Evolutionary conservation across 179 eudicot species (phyloP).

Genomic region (Beta lomatogona): DNA sequence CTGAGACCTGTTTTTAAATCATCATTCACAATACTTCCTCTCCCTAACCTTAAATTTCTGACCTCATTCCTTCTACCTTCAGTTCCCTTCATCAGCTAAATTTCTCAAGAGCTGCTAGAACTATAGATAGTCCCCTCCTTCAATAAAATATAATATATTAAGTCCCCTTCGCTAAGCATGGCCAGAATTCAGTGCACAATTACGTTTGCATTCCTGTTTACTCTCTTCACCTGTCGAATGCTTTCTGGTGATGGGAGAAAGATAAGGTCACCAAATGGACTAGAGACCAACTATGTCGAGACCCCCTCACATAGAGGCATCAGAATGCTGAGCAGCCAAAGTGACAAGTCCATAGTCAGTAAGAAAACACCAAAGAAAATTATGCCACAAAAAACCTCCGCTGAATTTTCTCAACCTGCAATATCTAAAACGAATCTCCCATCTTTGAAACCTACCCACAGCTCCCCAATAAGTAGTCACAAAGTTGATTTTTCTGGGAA

Average conservation of each 20-base stretch:
- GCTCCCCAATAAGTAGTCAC: constrained; percentile 12
- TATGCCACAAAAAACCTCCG: constrained; percentile 6
- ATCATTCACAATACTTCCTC: constrained; percentile 15
- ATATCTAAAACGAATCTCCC: constrained; percentile 7
- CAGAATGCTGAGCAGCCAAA: constrained; percentile 17
- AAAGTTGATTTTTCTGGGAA: constrained; percentile 7
- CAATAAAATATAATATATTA: not conserved
- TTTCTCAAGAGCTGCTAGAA: not conserved
- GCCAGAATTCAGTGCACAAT: constrained; percentile 16
- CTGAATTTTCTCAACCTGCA: not conserved
- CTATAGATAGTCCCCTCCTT: not conserved
- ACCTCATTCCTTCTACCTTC: constrained; percentile 8
- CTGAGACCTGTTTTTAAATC: constrained; percentile 19
- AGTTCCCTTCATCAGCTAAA: not conserved
- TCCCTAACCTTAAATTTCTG: not conserved
- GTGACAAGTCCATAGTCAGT: constrained; percentile 14
- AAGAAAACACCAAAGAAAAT: constrained; percentile 4
- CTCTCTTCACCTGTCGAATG: constrained; percentile 19
- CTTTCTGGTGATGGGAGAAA: constrained; percentile 31
- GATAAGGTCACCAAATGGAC: constrained; percentile 19
- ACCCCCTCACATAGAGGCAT: constrained; percentile 3
- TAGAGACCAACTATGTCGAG: constrained; percentile 9
- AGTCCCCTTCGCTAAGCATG: constrained; percentile 23
- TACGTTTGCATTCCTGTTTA: constrained; percentile 7
- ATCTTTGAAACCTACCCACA: constrained; percentile 15